Evolutionary conservation across 2,329 filamentous ascomycete species (phyloP).

Genomic region (Alternaria hordeiaustralica): DNA sequence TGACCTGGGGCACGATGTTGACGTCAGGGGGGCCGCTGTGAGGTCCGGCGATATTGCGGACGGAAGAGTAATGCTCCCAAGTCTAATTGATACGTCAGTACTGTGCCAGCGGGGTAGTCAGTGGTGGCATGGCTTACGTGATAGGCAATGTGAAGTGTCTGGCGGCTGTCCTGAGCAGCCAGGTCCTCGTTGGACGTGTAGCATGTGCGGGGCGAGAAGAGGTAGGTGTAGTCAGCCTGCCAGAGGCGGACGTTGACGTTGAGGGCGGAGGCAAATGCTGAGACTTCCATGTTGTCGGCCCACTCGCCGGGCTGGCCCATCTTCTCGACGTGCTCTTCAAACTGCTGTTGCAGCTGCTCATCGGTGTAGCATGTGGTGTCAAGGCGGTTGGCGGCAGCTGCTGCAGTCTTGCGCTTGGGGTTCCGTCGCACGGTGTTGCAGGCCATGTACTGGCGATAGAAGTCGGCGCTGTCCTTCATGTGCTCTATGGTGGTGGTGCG

Average conservation of each 20-base stretch:
- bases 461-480: conserved; percentile 65
- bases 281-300: conserved; percentile 72
- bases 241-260: conserved; percentile 69
- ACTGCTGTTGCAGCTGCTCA: conserved; percentile 60
- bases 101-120: neutral
- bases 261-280: conserved; percentile 68
- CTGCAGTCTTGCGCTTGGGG: conserved; percentile 63
- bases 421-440: conserved; percentile 61
- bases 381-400: conserved; percentile 51
- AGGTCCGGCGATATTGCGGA: conserved; percentile 66
- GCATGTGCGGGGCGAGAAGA: conserved; percentile 53
- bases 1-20: conserved; percentile 31
- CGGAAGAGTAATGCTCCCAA: conserved; percentile 72
- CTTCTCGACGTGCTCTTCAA: conserved; percentile 62
- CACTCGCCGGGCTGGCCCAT: conserved; percentile 68
- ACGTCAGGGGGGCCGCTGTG: conserved; percentile 63
- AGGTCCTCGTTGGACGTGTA: conserved; percentile 36
- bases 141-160: conserved; percentile 65
- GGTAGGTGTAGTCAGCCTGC: conserved; percentile 59
- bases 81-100: conserved; percentile 51
- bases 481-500: conserved; percentile 66
- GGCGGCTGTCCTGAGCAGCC: conserved; percentile 38
- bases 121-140: conserved; percentile 58
- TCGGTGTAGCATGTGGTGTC: conserved; percentile 57
- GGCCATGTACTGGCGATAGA: conserved; percentile 70